These are phyloP conservation scores for Lentinus brumalis DNA, from an alignment of 768 basidiomycete species.

Conservation along the genomic window DNA sequence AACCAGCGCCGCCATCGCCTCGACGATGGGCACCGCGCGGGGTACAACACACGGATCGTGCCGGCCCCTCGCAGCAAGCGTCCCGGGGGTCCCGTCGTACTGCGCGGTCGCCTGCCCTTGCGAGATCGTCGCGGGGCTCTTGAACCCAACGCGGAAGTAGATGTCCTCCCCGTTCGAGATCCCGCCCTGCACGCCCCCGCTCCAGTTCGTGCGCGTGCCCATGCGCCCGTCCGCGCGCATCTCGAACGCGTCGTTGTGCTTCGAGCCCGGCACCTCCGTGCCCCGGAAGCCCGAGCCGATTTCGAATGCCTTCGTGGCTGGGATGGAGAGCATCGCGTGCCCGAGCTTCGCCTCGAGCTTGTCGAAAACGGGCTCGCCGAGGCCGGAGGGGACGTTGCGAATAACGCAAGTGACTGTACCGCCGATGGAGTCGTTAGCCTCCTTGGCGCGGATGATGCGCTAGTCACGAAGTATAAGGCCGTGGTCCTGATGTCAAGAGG, in stretches of 20 bases:
- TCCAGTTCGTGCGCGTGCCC: slow-evolving; percentile 91
- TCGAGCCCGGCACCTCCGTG: slow-evolving; percentile 88
- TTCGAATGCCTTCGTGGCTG: slow-evolving; percentile 98
- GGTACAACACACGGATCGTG: slow-evolving; percentile 99
- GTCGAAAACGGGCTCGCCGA: slow-evolving; percentile 98
- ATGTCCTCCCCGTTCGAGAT: slow-evolving; percentile 97
- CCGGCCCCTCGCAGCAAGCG: slow-evolving; percentile 86
- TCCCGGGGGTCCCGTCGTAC: slow-evolving; percentile 90
- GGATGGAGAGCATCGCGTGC: slow-evolving; percentile 98
- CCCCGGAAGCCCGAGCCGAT: slow-evolving; percentile 96
- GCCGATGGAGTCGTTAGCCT: slow-evolving; percentile 90
- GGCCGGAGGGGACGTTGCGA: slow-evolving; percentile 83
- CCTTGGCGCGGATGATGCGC: slow-evolving; percentile 94
- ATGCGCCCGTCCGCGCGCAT: slow-evolving; percentile 64
- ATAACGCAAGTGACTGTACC: slow-evolving; percentile 98
- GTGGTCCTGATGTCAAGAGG: background rate
- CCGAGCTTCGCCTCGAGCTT: slow-evolving; percentile 95
- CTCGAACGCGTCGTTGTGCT: slow-evolving; percentile 91
- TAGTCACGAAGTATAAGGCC: slow-evolving; percentile 33
- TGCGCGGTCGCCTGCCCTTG: slow-evolving; percentile 88
- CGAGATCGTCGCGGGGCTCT: slow-evolving; percentile 97
- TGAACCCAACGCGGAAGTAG: slow-evolving; percentile 98
- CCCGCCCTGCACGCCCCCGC: slow-evolving; percentile 96
- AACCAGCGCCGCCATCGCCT: slow-evolving; percentile 95
- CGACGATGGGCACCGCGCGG: slow-evolving; percentile 95